phyloP scores from a whole-genome alignment of 495 filamentous ascomycete genomes.

The Tirmania nivea region DNA sequence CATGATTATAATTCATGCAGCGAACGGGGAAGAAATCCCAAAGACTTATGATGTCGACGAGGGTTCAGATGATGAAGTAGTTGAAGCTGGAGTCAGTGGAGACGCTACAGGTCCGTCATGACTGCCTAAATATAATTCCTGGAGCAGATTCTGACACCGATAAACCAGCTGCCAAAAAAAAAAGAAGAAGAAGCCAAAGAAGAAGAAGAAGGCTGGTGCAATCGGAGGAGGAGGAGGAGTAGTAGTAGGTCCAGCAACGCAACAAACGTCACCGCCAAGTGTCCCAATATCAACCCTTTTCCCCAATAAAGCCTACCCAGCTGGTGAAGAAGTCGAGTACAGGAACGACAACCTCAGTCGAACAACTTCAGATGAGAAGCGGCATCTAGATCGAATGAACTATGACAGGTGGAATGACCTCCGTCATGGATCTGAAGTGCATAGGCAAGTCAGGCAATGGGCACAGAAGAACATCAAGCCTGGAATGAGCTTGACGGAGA shows the following conservation, averaged over 20 bases:
- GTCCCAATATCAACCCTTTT: constrained; percentile 57
- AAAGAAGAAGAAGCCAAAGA: constrained; percentile 61
- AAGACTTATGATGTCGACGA: constrained; percentile 1
- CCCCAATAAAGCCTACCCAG: constrained; percentile 49
- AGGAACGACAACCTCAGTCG: constrained; percentile 57
- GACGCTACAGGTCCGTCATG: constrained; percentile 24
- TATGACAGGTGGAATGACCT: constrained; percentile 72
- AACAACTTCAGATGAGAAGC: constrained; percentile 71
- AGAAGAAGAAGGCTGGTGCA: constrained; percentile 43
- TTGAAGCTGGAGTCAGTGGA: constrained; percentile 23
- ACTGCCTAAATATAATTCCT: background rate
- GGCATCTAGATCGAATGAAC: constrained; percentile 63
- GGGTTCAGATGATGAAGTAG: constrained; percentile 29
- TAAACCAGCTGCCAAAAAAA: constrained; percentile 38
- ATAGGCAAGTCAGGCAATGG: constrained; percentile 71
- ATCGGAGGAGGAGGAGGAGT: constrained; percentile 26
- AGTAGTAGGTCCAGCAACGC: background rate
- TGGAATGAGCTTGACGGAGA: constrained; percentile 55
- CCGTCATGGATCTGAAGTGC: constrained; percentile 66
- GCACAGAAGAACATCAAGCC: constrained; percentile 64
- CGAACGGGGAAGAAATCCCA: background rate
- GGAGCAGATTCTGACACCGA: background rate
- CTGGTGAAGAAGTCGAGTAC: constrained; percentile 62
- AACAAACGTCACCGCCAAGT: constrained; percentile 54
- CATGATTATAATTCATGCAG: too few relatives aligned